Percentiles rank a stretch among this genome's conserved stretches.
These are phyloP conservation scores for Rosellinia necatrix DNA, from an alignment of 2,329 filamentous ascomycete species.

Conservation along the genomic window DNA sequence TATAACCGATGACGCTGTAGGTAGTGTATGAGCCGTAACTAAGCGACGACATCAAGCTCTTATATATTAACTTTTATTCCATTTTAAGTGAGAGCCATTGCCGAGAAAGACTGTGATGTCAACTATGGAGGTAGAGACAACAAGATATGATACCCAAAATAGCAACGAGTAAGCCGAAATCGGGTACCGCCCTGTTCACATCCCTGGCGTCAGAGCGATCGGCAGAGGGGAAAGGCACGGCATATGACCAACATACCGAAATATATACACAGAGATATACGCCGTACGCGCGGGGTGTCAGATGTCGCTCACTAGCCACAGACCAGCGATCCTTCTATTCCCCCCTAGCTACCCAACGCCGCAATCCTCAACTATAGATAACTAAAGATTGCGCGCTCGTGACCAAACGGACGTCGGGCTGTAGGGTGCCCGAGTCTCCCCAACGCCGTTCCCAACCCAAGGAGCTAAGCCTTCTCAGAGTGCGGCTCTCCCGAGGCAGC, in stretches of 20 bases:
- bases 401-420: neutral
- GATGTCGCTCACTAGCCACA: neutral
- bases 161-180: neutral
- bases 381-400: neutral
- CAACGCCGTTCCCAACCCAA: neutral
- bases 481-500: neutral
- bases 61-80: no score
- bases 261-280: neutral
- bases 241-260: neutral
- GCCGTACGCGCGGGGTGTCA: no score
- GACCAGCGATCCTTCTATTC: neutral
- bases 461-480: neutral
- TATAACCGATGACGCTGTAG: no score
- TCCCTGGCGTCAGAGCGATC: neutral
- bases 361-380: neutral
- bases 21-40: no score
- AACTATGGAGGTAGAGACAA: no score
- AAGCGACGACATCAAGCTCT: no score
- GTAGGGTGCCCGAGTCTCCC: neutral
- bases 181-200: neutral
- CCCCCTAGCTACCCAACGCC: neutral
- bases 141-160: neutral
- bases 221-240: neutral
- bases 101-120: no score
- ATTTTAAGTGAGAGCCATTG: no score